Percentiles rank a stretch among this genome's conserved stretches.
Conservation (phyloP, 176 grass and related monocot genomes). For the Oryza glumipatula region DNA sequence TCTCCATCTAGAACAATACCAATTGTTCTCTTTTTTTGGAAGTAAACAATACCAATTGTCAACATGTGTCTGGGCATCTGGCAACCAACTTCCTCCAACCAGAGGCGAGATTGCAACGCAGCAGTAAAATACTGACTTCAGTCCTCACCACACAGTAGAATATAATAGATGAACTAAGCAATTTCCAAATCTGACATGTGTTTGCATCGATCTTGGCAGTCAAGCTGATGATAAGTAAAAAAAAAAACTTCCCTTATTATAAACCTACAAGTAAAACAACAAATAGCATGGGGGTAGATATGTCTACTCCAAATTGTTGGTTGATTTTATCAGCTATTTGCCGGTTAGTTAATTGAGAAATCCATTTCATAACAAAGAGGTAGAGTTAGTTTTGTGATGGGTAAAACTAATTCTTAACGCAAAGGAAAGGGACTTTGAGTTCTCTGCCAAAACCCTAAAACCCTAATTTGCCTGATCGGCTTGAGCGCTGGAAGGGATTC, state of each 20-base stretch:
- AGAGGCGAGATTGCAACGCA: neutral
- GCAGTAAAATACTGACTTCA: neutral
- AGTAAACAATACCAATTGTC: neutral
- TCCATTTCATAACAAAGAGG: too few species aligned
- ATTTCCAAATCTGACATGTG: neutral
- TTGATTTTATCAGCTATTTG: too few species aligned
- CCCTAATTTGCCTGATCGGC: too few species aligned
- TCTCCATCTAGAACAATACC: neutral
- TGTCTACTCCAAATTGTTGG: neutral
- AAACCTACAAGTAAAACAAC: neutral
- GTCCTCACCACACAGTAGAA: conserved; percentile 5
- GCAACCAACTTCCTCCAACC: conserved; percentile 4
- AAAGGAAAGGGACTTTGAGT: too few species aligned
- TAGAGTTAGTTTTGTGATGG: too few species aligned
- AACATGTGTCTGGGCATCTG: neutral
- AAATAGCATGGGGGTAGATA: neutral
- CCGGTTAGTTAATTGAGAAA: too few species aligned
- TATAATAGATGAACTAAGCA: neutral
- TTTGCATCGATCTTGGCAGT: neutral
- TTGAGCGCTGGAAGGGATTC: too few species aligned
- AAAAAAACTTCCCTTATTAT: neutral
- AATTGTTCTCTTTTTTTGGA: neutral
- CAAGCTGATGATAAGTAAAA: conserved; percentile 18
- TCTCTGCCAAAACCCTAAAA: too few species aligned
- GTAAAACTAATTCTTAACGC: too few species aligned